Evolutionary conservation across 2,329 filamentous ascomycete genomes (phyloP).

Genomic region (Hypoxylon sp.): DNA sequence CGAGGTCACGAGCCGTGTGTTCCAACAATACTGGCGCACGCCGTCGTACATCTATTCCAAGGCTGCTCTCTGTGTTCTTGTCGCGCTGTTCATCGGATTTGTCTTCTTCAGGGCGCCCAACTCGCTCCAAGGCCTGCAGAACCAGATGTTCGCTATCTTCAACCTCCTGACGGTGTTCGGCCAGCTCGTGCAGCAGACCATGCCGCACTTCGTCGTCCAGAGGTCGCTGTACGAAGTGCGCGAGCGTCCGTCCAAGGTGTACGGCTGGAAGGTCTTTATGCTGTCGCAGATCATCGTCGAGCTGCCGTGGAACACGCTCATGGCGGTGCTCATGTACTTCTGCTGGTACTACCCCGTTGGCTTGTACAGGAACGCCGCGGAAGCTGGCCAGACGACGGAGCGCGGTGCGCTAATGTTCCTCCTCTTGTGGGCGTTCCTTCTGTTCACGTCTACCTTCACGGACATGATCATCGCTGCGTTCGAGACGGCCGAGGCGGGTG

Average conservation of each 20-base stretch:
- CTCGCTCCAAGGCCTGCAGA: constrained; percentile 80
- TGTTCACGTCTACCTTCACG: constrained; percentile 84
- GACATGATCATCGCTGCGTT: constrained; percentile 79
- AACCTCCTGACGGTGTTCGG: constrained; percentile 84
- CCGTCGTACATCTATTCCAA: constrained; percentile 92
- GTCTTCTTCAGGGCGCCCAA: constrained; percentile 77
- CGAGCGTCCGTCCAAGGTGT: constrained; percentile 83
- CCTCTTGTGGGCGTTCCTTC: constrained; percentile 75
- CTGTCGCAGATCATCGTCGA: constrained; percentile 84
- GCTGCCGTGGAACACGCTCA: constrained; percentile 82
- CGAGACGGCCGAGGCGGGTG: constrained; percentile 76
- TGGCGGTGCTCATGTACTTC: constrained; percentile 78
- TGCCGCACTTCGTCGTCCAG: constrained; percentile 87
- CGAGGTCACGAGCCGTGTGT: constrained; percentile 76
- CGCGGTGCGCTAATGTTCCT: constrained; percentile 83
- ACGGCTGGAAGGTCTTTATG: constrained; percentile 87
- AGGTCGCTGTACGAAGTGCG: constrained; percentile 84
- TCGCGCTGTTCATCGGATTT: constrained; percentile 81
- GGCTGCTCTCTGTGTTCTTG: constrained; percentile 68
- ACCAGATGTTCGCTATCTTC: constrained; percentile 88
- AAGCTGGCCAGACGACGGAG: constrained; percentile 67
- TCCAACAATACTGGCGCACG: constrained; percentile 91
- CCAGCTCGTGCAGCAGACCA: constrained; percentile 79
- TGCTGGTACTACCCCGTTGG: constrained; percentile 89
- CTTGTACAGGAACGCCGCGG: constrained; percentile 73